Conservation (phyloP, 495 filamentous ascomycete genomes). For the Daldinia caldariorum region DNA sequence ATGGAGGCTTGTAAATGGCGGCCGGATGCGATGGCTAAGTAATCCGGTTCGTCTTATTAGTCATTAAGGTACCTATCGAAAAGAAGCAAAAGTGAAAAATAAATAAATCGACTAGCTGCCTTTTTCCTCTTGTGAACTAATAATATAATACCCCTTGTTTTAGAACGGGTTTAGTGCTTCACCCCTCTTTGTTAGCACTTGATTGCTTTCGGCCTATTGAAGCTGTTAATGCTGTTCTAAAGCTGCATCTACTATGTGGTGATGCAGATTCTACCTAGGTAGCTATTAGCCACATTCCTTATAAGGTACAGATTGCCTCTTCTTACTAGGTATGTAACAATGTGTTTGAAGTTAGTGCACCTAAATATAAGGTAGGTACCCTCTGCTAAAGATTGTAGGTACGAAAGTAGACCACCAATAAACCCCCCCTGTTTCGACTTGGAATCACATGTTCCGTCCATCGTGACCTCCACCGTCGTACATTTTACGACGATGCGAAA, state of each 20-base stretch:
- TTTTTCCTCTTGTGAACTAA: slow-evolving; percentile 5
- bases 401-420: not conserved
- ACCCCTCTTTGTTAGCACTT: slow-evolving; percentile 17
- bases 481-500: not conserved
- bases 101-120: not conserved
- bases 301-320: too few species aligned
- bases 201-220: slow-evolving; percentile 8
- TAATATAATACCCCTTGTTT: slow-evolving; percentile 12
- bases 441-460: slow-evolving; percentile 43
- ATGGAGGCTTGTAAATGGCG: too few species aligned
- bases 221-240: slow-evolving; percentile 1
- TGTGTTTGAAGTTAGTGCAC: too few species aligned
- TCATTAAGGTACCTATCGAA: not conserved
- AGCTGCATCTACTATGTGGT: not conserved
- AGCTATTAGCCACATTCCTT: not conserved
- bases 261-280: not conserved
- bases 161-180: slow-evolving; percentile 21
- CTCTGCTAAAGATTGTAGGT: too few species aligned
- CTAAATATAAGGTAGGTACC: too few species aligned
- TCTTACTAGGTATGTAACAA: too few species aligned
- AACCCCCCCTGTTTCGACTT: not conserved
- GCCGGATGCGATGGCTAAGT: not conserved
- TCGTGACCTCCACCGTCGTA: slow-evolving; percentile 18
- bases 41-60: slow-evolving; percentile 8
- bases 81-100: too few species aligned